phyloP scores from a whole-genome alignment of 1,139 yeast species.

The Yamadazyma triangularis region DNA sequence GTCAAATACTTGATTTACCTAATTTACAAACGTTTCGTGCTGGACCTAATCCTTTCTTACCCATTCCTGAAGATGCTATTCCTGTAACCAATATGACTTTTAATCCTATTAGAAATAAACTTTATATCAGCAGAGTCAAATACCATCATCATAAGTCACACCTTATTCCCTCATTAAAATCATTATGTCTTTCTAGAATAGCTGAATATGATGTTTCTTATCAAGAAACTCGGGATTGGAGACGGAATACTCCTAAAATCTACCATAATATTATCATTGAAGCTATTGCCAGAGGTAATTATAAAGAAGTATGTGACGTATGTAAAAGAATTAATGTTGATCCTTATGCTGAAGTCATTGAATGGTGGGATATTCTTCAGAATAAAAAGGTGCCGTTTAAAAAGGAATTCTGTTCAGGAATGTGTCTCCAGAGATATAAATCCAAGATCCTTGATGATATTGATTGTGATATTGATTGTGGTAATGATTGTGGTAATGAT shows the following conservation, averaged over 20 bases:
- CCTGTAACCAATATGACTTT: slow-evolving; percentile 12
- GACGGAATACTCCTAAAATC: slow-evolving; percentile 30
- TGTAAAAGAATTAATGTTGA: slow-evolving; percentile 35
- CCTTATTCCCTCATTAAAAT: slow-evolving; percentile 27
- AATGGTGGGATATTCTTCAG: slow-evolving; percentile 45
- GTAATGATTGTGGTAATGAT: no score
- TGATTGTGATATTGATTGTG: slow-evolving; percentile 5
- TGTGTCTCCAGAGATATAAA: slow-evolving; percentile 28
- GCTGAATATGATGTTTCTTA: slow-evolving; percentile 43
- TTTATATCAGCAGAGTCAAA: slow-evolving; percentile 22
- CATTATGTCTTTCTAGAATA: slow-evolving; percentile 29
- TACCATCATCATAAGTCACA: slow-evolving; percentile 11
- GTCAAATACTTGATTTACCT: slow-evolving; percentile 29
- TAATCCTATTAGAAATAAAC: slow-evolving; percentile 8
- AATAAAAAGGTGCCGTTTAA: slow-evolving; percentile 36
- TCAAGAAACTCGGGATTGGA: slow-evolving; percentile 43
- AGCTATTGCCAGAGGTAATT: slow-evolving; percentile 40
- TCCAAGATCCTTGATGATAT: slow-evolving; percentile 4
- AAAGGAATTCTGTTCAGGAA: slow-evolving; percentile 37
- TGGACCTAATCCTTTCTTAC: slow-evolving; percentile 41
- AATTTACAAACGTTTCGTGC: slow-evolving; percentile 31
- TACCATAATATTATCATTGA: slow-evolving; percentile 29
- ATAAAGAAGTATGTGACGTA: slow-evolving; percentile 31
- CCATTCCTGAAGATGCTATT: slow-evolving; percentile 26
- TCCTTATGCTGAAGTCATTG: slow-evolving; percentile 38